Conservation (phyloP, 176 grass and related monocot genomes). For the Musa itinerans region DNA sequence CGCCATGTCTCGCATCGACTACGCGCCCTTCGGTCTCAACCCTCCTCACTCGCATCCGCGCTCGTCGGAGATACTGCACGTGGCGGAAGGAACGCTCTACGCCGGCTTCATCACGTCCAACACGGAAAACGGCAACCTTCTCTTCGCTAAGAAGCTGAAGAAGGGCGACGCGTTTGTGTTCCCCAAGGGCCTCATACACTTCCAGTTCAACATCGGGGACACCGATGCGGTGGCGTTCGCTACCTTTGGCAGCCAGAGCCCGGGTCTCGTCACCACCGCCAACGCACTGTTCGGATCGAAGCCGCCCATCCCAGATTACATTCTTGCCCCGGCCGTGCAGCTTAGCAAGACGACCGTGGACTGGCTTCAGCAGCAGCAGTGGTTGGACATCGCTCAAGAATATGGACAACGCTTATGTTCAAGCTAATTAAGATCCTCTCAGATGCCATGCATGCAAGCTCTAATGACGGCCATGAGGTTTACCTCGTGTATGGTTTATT, state of each 20-base stretch:
- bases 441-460: too few relatives aligned
- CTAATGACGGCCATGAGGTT: too few relatives aligned
- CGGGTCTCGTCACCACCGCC: constrained; percentile 10
- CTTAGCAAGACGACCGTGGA: constrained; percentile 24
- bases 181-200: constrained; percentile 32
- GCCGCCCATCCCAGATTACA: constrained; percentile 11
- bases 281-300: constrained; percentile 26
- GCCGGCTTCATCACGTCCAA: constrained; percentile 33
- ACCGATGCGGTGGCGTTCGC: constrained; percentile 22
- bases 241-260: constrained; percentile 32
- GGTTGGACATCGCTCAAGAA: neutral
- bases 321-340: constrained; percentile 39
- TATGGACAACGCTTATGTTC: too few relatives aligned
- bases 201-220: constrained; percentile 27
- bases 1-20: constrained; percentile 38
- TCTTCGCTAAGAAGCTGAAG: constrained; percentile 24
- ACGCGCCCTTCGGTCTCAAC: constrained; percentile 31
- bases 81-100: constrained; percentile 29
- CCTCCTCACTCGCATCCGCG: constrained; percentile 32
- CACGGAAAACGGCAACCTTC: constrained; percentile 21
- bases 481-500: too few relatives aligned
- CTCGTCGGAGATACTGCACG: constrained; percentile 13
- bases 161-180: constrained; percentile 33
- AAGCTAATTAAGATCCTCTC: too few relatives aligned
- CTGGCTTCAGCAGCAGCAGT: constrained; percentile 14